A percentile compares a stretch with the other conserved stretches of the same genome.
Evolutionary conservation across 306 rosid species (phyloP).

Genomic region (Citrullus colocynthis): DNA sequence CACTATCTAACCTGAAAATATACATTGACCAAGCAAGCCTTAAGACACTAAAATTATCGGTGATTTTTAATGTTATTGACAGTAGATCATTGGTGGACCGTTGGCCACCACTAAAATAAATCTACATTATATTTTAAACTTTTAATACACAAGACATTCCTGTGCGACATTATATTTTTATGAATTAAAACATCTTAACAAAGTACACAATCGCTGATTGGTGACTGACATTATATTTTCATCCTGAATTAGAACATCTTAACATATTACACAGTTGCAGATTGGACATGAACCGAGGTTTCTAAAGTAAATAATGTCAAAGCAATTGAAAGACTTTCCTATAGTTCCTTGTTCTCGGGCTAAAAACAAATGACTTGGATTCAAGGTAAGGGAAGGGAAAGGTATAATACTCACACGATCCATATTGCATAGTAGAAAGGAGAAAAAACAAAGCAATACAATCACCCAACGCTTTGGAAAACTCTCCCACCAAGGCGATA

Average conservation of each 20-base stretch:
- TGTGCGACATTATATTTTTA: not conserved
- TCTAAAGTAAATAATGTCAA: not conserved
- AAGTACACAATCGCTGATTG: too few species aligned
- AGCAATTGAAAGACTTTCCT: not conserved
- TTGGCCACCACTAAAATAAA: not conserved
- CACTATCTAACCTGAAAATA: not conserved
- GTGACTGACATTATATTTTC: not conserved
- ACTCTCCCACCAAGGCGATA: conserved; percentile 54
- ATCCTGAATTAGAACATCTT: not conserved
- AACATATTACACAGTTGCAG: not conserved
- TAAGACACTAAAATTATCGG: not conserved
- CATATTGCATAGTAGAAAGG: conserved; percentile 90
- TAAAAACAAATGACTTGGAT: not conserved
- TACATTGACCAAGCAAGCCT: not conserved
- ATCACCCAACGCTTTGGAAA: conserved; percentile 94
- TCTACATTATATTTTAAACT: not conserved
- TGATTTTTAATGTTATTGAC: not conserved
- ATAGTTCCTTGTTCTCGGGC: not conserved
- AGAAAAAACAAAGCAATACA: conserved; percentile 77
- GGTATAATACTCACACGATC: conserved; percentile 67
- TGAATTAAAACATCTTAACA: too few species aligned
- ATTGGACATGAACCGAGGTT: not conserved
- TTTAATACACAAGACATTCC: not conserved
- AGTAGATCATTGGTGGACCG: not conserved
- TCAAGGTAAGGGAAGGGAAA: conserved; percentile 8